phyloP scores from a whole-genome alignment of 2,329 filamentous ascomycete species.

The Escovopsis sp. region DNA sequence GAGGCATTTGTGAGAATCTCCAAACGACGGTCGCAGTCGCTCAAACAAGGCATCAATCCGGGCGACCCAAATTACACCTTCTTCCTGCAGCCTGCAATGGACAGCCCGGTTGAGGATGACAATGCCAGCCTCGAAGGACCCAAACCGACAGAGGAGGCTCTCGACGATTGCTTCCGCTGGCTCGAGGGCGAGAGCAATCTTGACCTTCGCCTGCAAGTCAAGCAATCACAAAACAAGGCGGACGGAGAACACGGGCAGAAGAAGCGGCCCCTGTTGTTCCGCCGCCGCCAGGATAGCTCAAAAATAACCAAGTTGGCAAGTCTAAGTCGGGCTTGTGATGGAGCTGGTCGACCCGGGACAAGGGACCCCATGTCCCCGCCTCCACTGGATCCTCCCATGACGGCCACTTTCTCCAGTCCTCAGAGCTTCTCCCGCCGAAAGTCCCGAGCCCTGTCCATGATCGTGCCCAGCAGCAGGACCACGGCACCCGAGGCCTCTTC shows the following conservation, averaged over 20 bases:
- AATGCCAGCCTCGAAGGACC: conserved; percentile 6
- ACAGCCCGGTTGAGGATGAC: conserved; percentile 10
- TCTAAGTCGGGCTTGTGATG: conserved; percentile 34
- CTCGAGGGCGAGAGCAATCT: conserved; percentile 59
- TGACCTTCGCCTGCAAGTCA: conserved; percentile 50
- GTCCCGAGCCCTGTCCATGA: conserved; percentile 41
- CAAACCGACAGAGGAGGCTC: conserved; percentile 30
- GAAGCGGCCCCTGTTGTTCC: conserved; percentile 44
- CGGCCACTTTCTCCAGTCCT: conserved; percentile 10
- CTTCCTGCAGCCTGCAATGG: conserved; percentile 11
- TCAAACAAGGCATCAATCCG: conserved; percentile 7
- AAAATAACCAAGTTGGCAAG: conserved; percentile 56
- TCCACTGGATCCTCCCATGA: conserved; percentile 11
- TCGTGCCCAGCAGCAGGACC: conserved; percentile 32
- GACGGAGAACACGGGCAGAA: conserved; percentile 22
- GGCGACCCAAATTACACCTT: not conserved
- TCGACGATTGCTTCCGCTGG: conserved; percentile 59
- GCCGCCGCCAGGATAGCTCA: conserved; percentile 38
- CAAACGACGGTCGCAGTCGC: conserved; percentile 13
- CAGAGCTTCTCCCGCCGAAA: conserved; percentile 30
- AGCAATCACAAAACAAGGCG: conserved; percentile 54
- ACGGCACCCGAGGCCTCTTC: conserved; percentile 10
- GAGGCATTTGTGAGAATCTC: conserved; percentile 13
- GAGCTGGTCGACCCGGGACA: conserved; percentile 31
- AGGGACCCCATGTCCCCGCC: conserved; percentile 24